Percentiles rank a stretch among this genome's conserved stretches.
Conservation (phyloP, 2,329 filamentous ascomycete genomes). For the Monosporascus sp. region DNA sequence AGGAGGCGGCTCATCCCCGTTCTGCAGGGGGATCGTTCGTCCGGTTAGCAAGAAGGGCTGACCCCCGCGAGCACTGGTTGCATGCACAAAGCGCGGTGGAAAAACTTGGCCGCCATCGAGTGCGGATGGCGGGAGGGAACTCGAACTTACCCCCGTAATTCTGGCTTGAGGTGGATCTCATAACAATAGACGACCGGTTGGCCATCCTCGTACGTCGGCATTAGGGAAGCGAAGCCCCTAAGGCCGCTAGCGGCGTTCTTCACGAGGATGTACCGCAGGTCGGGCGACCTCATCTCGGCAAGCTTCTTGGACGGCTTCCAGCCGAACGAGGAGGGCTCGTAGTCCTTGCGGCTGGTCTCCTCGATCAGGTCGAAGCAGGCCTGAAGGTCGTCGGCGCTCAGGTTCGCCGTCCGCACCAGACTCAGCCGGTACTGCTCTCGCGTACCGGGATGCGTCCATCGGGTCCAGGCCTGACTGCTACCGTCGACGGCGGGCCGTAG, state of each 20-base stretch:
- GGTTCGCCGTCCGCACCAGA: constrained; percentile 33
- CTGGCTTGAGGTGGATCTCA: constrained; percentile 62
- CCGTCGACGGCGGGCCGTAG: constrained; percentile 39
- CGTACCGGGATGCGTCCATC: constrained; percentile 48
- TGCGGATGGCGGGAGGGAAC: not conserved
- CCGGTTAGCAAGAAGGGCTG: not conserved
- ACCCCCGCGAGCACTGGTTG: too few species aligned
- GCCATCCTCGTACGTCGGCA: constrained; percentile 64
- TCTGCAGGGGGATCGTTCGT: constrained; percentile 27
- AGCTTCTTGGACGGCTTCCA: constrained; percentile 60
- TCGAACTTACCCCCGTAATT: constrained; percentile 45
- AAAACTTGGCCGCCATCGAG: too few species aligned
- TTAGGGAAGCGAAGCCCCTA: constrained; percentile 58
- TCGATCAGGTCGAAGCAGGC: constrained; percentile 54
- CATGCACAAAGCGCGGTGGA: too few species aligned
- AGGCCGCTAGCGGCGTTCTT: constrained; percentile 30
- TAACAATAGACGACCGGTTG: constrained; percentile 70
- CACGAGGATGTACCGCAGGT: constrained; percentile 65
- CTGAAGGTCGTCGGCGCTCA: constrained; percentile 40
- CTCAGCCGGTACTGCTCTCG: constrained; percentile 35
- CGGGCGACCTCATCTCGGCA: constrained; percentile 61
- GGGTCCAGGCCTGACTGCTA: constrained; percentile 10
- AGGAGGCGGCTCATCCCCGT: constrained; percentile 58
- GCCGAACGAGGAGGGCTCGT: constrained; percentile 54
- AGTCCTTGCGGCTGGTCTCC: constrained; percentile 58